Conservation (phyloP, 2,329 filamentous ascomycete genomes). For the Phialocephala subalpina region DNA sequence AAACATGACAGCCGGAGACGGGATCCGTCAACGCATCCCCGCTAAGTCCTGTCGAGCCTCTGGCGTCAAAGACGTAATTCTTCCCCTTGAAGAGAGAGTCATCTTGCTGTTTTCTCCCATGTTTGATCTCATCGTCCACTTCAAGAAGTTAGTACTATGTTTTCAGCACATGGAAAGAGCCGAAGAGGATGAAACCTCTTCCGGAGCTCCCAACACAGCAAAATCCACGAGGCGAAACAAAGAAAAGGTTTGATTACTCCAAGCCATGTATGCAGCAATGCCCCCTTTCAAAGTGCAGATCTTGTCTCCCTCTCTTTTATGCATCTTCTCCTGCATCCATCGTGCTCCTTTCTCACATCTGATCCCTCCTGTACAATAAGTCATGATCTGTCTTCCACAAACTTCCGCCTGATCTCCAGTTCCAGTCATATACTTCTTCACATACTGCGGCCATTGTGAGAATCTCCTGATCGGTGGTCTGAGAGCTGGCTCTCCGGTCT, state of each 20-base stretch:
- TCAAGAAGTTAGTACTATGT: too few relatives aligned
- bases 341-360: constrained; percentile 45
- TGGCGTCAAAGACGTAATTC: constrained; percentile 46
- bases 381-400: constrained; percentile 37
- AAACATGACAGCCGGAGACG: constrained; percentile 43
- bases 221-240: too few relatives aligned
- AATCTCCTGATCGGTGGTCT: constrained; percentile 43
- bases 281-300: constrained; percentile 44
- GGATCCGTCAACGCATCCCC: constrained; percentile 23
- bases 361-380: constrained; percentile 46
- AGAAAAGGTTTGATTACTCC: too few relatives aligned
- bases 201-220: too few relatives aligned
- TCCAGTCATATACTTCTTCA: constrained; percentile 35
- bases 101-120: constrained; percentile 36
- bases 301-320: constrained; percentile 29
- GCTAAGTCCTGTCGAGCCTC: constrained; percentile 40
- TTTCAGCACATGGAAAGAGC: too few relatives aligned
- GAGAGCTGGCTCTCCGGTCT: constrained; percentile 38
- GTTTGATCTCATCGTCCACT: constrained; percentile 43
- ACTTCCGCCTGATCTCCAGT: neutral
- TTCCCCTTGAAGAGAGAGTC: constrained; percentile 43
- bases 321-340: constrained; percentile 41
- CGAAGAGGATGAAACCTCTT: too few relatives aligned
- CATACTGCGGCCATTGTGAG: constrained; percentile 44
- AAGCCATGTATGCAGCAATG: constrained; percentile 43